These are phyloP conservation scores for Xylariomycetidae sp. DNA, from an alignment of 2,329 filamentous ascomycete genomes.

Conservation along the genomic window DNA sequence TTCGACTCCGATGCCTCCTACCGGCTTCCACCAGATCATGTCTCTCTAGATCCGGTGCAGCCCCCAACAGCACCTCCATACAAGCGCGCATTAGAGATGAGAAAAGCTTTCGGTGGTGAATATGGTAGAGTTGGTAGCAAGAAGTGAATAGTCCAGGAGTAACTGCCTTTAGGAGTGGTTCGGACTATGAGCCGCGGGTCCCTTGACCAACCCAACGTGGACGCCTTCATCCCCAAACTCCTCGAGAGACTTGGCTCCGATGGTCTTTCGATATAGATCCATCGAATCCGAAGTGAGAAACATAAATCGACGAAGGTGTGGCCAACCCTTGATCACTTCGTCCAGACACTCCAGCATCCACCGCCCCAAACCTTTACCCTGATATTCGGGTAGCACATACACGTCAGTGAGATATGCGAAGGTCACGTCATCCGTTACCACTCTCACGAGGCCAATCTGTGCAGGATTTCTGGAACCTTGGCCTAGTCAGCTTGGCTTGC, in stretches of 20 bases:
- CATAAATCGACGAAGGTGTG: conserved; percentile 52
- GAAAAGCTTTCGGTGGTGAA: conserved; percentile 69
- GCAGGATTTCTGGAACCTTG: conserved; percentile 16
- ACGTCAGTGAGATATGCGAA: conserved; percentile 63
- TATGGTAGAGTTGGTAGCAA: conserved; percentile 63
- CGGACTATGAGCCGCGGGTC: conserved; percentile 15
- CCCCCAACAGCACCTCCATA: conserved; percentile 96
- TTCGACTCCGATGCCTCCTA: conserved; percentile 97
- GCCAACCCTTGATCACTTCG: conserved; percentile 42
- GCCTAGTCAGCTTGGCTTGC: conserved; percentile 2
- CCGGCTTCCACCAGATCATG: conserved; percentile 76
- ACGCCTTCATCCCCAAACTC: conserved; percentile 39
- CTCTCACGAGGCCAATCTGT: conserved; percentile 52
- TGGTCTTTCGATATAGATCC: conserved; percentile 42
- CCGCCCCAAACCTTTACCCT: conserved; percentile 46
- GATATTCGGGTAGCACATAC: conserved; percentile 45
- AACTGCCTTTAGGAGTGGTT: conserved; percentile 2
- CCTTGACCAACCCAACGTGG: conserved; percentile 21
- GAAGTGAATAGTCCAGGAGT: conserved; percentile 13
- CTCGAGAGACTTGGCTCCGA: conserved; percentile 41
- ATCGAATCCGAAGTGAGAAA: conserved; percentile 41
- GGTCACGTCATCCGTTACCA: conserved; percentile 67
- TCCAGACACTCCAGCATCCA: conserved; percentile 50
- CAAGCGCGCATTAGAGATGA: conserved; percentile 81
- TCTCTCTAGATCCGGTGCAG: conserved; percentile 87